These are phyloP conservation scores for Aureobasidium sp. DNA, from an alignment of 2,329 filamentous ascomycete genomes.

Conservation along the genomic window DNA sequence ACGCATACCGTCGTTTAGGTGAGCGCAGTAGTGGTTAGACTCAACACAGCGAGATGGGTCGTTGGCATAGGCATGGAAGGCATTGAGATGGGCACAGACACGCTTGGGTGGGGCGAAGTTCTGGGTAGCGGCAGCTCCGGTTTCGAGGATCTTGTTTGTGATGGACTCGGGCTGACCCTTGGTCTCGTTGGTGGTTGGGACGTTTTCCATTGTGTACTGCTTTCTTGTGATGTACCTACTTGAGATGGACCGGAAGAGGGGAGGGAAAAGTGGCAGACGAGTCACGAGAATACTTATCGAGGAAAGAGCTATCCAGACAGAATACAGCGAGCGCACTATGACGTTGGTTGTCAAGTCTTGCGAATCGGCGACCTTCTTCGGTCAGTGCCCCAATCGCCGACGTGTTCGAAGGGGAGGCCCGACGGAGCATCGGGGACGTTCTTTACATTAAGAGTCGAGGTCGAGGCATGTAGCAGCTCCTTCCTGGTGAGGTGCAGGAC, in stretches of 20 bases:
- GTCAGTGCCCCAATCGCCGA: background rate
- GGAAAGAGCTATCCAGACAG: background rate
- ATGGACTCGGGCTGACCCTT: conserved; percentile 43
- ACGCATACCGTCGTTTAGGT: conserved; percentile 51
- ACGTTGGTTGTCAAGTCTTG: background rate
- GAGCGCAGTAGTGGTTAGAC: conserved; percentile 76
- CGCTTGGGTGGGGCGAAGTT: conserved; percentile 63
- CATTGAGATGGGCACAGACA: conserved; percentile 75
- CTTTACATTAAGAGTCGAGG: background rate
- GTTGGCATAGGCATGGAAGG: conserved; percentile 75
- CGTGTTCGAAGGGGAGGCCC: background rate
- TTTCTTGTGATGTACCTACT: background rate
- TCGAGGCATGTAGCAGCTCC: background rate
- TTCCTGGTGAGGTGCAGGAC: background rate
- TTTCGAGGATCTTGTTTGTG: conserved; percentile 52
- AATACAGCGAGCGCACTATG: background rate
- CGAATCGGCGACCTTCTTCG: background rate
- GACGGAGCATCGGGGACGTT: too few species aligned
- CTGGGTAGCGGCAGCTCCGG: conserved; percentile 52
- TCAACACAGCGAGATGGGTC: conserved; percentile 63
- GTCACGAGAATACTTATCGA: background rate
- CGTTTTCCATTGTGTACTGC: conserved; percentile 24
- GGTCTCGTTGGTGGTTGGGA: conserved; percentile 33
- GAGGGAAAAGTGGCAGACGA: background rate
- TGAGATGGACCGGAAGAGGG: background rate